Evolutionary conservation across 495 filamentous ascomycete genomes (phyloP), one percentile per base, ranked within the genome.

Genomic region (Daldinia concentrica): DNA sequence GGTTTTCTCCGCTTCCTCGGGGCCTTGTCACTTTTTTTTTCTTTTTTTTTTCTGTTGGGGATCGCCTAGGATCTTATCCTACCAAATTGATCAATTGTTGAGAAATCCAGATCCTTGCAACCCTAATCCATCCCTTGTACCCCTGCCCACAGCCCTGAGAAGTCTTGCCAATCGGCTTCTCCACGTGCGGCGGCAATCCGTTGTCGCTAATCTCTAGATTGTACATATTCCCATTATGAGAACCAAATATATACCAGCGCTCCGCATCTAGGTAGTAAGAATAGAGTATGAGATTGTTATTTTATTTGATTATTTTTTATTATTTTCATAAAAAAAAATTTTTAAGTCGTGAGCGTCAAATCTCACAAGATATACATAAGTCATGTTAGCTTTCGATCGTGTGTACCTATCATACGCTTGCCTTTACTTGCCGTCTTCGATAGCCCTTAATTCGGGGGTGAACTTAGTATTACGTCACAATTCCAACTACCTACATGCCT

Each of bases 11-110:
- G 60, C 64, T 64, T 64, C 34, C 55, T 64, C 41, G n/a, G 29
- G 26, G 37, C 45, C 43, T 30, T 59, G 51, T 39, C 41, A 15
- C 22, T 62, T 58, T 73, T 48, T 45, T 22, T 48, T 73, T 73
- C 22, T 62, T 58, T 73, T 48, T 45, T 22, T 48, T 73, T 73
- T 68, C 61, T 73, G 70, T 73, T 73, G 70, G 70, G 70, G 70
- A 73, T 68, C 50, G 59, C 34, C 65, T 45, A 48, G 60, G 70
- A 73, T 73, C 63, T 68, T 45, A 57, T 73, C 70, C 57, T 72
- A 64, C 59, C 57, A 65, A 64, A 62, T 51, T 64, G 30, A 73
- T 73, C 70, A 73, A 73, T 73, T 73, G 70, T 73, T 73, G 70
- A 73, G 70, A 45, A 58, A 36, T 39, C 50, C 22, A 68, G 65